A percentile compares a stretch with the other conserved stretches of the same genome.
Evolutionary conservation across 1,284 basidiomycete genomes (phyloP).

Genomic region (Papiliotrema flavescens): DNA sequence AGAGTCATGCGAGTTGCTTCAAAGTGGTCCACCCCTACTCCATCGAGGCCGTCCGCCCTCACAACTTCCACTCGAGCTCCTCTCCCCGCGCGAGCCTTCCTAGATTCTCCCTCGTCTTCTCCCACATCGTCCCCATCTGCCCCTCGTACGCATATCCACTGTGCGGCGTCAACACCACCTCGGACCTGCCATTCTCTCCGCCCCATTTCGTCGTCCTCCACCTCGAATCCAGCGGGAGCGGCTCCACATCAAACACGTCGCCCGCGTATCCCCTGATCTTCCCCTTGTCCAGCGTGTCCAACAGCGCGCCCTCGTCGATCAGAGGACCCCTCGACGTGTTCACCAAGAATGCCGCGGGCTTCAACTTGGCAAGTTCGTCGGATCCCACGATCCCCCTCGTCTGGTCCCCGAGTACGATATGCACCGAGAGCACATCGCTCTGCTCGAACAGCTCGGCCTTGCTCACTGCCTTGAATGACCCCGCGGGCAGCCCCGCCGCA

Average conservation of each 20-base stretch:
- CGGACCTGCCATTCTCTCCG: slow-evolving; percentile 40
- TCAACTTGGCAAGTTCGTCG: slow-evolving; percentile 55
- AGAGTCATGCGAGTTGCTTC: too few relatives aligned
- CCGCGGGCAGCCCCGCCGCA: slow-evolving; percentile 39
- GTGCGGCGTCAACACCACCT: slow-evolving; percentile 56
- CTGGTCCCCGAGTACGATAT: slow-evolving; percentile 57
- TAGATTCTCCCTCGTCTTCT: slow-evolving; percentile 21
- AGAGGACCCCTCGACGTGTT: slow-evolving; percentile 64
- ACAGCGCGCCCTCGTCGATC: slow-evolving; percentile 57
- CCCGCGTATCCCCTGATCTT: slow-evolving; percentile 35
- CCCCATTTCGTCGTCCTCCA: slow-evolving; percentile 51
- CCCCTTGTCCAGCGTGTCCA: slow-evolving; percentile 41
- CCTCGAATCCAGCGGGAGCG: slow-evolving; percentile 57
- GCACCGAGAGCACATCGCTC: slow-evolving; percentile 61
- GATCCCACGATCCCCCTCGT: slow-evolving; percentile 55
- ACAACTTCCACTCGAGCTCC: slow-evolving; percentile 2
- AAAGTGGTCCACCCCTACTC: too few relatives aligned
- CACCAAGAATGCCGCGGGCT: slow-evolving; percentile 58
- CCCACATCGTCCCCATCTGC: slow-evolving; percentile 22
- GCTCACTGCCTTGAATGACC: slow-evolving; percentile 34
- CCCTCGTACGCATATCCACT: slow-evolving; percentile 53
- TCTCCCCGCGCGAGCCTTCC: slow-evolving; percentile 11
- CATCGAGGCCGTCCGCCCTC: too few relatives aligned
- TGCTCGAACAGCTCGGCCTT: slow-evolving; percentile 57
- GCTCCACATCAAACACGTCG: slow-evolving; percentile 61